Conservation (phyloP, 1,139 yeast species). For the Pichia sorboxylosa region DNA sequence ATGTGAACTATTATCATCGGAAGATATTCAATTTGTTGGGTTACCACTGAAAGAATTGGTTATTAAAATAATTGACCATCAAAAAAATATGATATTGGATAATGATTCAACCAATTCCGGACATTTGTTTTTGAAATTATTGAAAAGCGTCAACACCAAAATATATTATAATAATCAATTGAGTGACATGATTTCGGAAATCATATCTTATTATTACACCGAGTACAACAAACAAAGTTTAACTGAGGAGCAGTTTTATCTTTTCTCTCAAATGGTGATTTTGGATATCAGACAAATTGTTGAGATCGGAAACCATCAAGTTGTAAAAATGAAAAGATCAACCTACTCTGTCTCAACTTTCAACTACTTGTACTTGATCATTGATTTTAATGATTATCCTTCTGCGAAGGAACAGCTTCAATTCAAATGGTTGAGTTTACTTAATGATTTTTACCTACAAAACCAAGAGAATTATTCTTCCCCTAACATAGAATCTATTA, state of each 20-base stretch:
- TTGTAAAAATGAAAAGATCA: conserved; percentile 16
- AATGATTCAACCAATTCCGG: conserved; percentile 5
- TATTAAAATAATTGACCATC: conserved; percentile 52
- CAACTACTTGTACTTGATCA: conserved; percentile 15
- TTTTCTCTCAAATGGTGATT: conserved; percentile 13
- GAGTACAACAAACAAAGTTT: not conserved
- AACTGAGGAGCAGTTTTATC: conserved; percentile 8
- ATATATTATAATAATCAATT: conserved; percentile 71
- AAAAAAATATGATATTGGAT: conserved; percentile 33
- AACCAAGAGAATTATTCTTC: conserved; percentile 8
- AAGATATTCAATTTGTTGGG: conserved; percentile 73
- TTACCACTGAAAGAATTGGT: conserved; percentile 70
- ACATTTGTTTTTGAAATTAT: conserved; percentile 26
- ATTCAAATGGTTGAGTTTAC: conserved; percentile 16
- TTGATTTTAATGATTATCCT: conserved; percentile 18
- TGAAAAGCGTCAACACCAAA: conserved; percentile 57
- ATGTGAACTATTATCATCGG: conserved; percentile 59
- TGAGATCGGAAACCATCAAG: conserved; percentile 14
- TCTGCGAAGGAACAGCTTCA: conserved; percentile 15
- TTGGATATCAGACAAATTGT: conserved; percentile 18
- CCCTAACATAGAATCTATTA: conserved; percentile 23
- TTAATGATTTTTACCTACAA: conserved; percentile 13
- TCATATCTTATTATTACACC: conserved; percentile 21
- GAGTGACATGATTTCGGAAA: conserved; percentile 59
- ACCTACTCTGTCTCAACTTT: conserved; percentile 15